Evolutionary conservation across 148 eudicot species (phyloP).

Genomic region (Persicaria tinctoria): DNA sequence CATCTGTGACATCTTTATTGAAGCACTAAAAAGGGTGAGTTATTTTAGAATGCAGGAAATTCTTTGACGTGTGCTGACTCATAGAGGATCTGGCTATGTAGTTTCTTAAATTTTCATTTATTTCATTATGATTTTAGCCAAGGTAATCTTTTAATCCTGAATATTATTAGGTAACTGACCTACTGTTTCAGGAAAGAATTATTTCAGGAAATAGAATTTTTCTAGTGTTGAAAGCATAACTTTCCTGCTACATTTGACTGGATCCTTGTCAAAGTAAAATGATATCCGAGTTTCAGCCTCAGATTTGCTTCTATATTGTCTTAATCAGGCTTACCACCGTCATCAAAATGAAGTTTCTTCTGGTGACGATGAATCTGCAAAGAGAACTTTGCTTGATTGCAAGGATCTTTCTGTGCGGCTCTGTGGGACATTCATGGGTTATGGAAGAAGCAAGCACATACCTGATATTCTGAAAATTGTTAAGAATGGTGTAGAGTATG

Average conservation of each 20-base stretch:
- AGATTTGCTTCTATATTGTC: constrained; percentile 11
- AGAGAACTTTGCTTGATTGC: constrained; percentile 58
- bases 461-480: constrained; percentile 69
- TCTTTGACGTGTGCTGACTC: neutral
- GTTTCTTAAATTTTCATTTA: neutral
- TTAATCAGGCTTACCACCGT: constrained; percentile 63
- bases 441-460: constrained; percentile 66
- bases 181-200: neutral
- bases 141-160: neutral
- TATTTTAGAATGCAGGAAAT: neutral
- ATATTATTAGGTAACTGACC: neutral
- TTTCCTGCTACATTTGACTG: neutral
- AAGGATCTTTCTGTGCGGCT: constrained; percentile 73
- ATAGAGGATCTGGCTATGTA: neutral
- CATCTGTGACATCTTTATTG: constrained; percentile 44
- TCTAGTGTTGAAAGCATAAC: neutral
- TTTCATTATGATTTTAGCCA: neutral
- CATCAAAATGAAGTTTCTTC: constrained; percentile 32
- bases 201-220: neutral
- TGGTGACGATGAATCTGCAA: constrained; percentile 35
- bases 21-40: constrained; percentile 78
- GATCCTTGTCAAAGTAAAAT: neutral
- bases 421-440: constrained; percentile 65
- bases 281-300: neutral
- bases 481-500: constrained; percentile 69